Percentiles rank a stretch among this genome's conserved stretches.
These are phyloP conservation scores for Yamagishiella unicocca DNA, from an alignment of 139 green algal genomes.

Conservation along the genomic window DNA sequence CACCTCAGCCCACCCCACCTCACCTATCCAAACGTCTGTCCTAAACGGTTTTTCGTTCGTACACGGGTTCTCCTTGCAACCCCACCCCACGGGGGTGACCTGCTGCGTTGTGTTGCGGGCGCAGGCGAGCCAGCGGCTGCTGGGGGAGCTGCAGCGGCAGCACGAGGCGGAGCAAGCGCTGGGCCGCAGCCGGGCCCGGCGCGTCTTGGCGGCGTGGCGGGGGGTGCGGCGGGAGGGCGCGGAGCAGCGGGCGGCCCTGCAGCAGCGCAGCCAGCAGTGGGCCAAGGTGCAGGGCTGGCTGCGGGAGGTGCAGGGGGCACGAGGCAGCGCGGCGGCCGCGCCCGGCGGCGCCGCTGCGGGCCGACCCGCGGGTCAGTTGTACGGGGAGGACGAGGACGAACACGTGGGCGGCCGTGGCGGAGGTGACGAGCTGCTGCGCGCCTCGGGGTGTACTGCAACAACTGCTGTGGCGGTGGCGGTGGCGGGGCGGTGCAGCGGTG, in stretches of 20 bases:
- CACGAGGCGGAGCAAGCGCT: constrained; percentile 5
- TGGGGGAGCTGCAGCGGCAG: constrained; percentile 40
- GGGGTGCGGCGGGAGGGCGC: neutral
- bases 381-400: too few relatives aligned
- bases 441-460: neutral
- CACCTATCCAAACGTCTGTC: too few relatives aligned
- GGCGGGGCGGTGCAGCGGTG: neutral
- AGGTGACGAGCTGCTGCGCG: neutral
- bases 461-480: neutral
- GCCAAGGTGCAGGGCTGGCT: constrained; percentile 47
- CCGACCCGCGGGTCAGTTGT: neutral
- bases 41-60: too few relatives aligned
- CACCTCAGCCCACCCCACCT: too few relatives aligned
- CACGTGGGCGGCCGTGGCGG: neutral
- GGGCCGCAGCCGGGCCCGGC: neutral
- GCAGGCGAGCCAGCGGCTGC: constrained; percentile 40
- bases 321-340: neutral
- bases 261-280: constrained; percentile 31
- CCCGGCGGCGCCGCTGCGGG: neutral
- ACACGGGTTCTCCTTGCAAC: too few relatives aligned
- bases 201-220: constrained; percentile 33
- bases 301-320: neutral
- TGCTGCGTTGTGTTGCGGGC: too few relatives aligned
- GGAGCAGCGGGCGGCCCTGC: constrained; percentile 25
- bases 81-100: too few relatives aligned